Base-by-base conservation (phyloP, 139 green algal species). In the Nannochloris sp. region DNA sequence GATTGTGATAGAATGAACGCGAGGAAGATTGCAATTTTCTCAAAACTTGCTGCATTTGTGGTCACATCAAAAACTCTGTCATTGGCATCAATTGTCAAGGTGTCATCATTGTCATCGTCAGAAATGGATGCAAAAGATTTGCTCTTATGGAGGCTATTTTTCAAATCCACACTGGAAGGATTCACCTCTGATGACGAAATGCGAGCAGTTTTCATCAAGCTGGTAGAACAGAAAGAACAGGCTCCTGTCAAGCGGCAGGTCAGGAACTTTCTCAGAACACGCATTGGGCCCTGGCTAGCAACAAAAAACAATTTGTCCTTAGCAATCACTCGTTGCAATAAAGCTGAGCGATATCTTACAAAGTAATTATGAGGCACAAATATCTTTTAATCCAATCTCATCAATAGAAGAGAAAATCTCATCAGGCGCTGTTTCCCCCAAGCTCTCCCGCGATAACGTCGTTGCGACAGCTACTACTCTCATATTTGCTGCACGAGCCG, bases 391-490 rank as follows among this genome's bases (percentile, higher is more conserved):
- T 1, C 18, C 46, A 31, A 89, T 85, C 15, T 69, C 15, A 4
- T 15, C 57, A 14, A 88, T 87, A 31, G 61, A 53, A n/a, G 23
- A 15, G 12, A 68, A 48, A 6, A 88, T 66, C 8, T 63, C 18
- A 58, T 81, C 74, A 5, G 84, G 83, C 2, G 12, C 57, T 4
- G 67, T 61, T 7, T 57, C 60, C 44, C 49, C 36, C 69, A 90
- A 73, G 23, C 66, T 40, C 2, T 62, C 60, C 4, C 44, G 50
- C 2, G 31, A 16, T 25, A 91, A 51, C 9, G 74, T 83, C 12
- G 83, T 91, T 1, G 68, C 75, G 2, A 90, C 81, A 2, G 68
- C 83, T 31, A 90, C 70, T 14, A 78, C 83, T 3, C 78, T 57
- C 72, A 86, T 91, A 56, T 68, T 56, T 67, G 74, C 69, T 54